Conservation (phyloP, 164 flowering plant genomes). For the Saururus chinensis region DNA sequence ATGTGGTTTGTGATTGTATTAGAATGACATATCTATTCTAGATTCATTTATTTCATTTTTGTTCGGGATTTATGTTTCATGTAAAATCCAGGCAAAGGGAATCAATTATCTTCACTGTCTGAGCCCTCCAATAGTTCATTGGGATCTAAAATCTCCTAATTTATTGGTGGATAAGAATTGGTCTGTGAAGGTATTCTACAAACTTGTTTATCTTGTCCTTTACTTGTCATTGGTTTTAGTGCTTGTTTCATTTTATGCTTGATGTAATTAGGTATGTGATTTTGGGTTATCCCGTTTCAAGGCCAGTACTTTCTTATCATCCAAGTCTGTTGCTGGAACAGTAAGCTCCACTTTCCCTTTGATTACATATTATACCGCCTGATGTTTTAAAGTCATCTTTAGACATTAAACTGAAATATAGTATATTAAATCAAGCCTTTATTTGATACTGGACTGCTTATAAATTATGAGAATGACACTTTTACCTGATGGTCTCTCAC, state of each 20-base stretch:
- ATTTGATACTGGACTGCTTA: too few species aligned
- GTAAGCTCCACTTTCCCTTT: slow-evolving; percentile 34
- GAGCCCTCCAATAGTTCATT: slow-evolving; percentile 82
- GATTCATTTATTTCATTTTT: not conserved
- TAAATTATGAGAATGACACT: too few species aligned
- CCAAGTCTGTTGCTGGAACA: slow-evolving; percentile 98
- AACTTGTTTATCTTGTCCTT: not conserved
- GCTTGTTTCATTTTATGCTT: slow-evolving; percentile 2
- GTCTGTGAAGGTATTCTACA: slow-evolving; percentile 66
- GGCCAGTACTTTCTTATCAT: slow-evolving; percentile 79
- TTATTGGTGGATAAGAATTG: slow-evolving; percentile 93
- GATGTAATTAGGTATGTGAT: slow-evolving; percentile 67
- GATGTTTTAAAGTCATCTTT: not conserved
- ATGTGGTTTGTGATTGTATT: slow-evolving; percentile 61
- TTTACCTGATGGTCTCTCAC: too few species aligned
- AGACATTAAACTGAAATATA: not conserved
- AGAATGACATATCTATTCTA: not conserved
- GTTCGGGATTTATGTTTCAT: not conserved
- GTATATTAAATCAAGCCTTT: too few species aligned
- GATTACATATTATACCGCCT: too few species aligned
- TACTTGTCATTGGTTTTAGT: not conserved
- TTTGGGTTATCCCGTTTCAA: slow-evolving; percentile 97
- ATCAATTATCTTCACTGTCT: slow-evolving; percentile 87
- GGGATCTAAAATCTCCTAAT: slow-evolving; percentile 98
- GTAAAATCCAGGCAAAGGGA: slow-evolving; percentile 75